A percentile compares a stretch with the other conserved stretches of the same genome.
Conservation (phyloP, 495 filamentous ascomycete species). For the Aspergillus hancockii region DNA sequence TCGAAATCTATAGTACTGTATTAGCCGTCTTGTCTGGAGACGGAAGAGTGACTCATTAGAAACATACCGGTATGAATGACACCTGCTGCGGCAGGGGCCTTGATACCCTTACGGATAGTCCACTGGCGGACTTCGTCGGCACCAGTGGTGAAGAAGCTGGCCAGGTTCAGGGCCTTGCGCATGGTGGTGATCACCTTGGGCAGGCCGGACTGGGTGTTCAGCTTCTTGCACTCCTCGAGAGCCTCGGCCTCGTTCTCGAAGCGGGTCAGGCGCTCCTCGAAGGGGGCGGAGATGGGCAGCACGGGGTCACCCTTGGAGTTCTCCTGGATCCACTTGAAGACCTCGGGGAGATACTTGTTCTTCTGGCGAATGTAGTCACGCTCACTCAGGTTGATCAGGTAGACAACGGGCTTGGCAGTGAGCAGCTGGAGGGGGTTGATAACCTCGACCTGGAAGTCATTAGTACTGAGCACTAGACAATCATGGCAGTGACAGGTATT, state of each 20-base stretch:
- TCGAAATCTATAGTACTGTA: constrained; percentile 64
- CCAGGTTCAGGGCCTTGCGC: constrained; percentile 85
- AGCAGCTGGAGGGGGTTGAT: constrained; percentile 97
- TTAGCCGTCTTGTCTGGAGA: too few species aligned
- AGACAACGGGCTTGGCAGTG: constrained; percentile 95
- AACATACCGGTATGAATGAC: constrained; percentile 80
- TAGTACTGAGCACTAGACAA: constrained; percentile 29
- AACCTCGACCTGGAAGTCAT: constrained; percentile 75
- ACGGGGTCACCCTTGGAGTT: constrained; percentile 85
- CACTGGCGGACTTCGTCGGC: constrained; percentile 97
- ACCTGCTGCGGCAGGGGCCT: constrained; percentile 95
- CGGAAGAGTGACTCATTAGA: too few species aligned
- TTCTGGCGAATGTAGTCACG: constrained; percentile 98
- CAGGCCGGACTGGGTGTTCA: constrained; percentile 83
- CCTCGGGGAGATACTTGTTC: constrained; percentile 96
- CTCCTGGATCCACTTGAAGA: constrained; percentile 91
- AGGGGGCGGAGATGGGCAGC: constrained; percentile 86
- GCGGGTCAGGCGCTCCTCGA: constrained; percentile 86
- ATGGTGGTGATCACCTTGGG: constrained; percentile 95
- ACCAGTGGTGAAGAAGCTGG: constrained; percentile 96
- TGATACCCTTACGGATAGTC: constrained; percentile 95
- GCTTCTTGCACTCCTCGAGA: constrained; percentile 84
- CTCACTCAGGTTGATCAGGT: constrained; percentile 95
- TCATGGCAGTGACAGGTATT: constrained; percentile 13
- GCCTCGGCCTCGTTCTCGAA: constrained; percentile 76